Percentiles rank a stretch among this genome's conserved stretches.
These are phyloP conservation scores for Hortiboletus campestris DNA, from an alignment of 768 basidiomycete species.

Conservation along the genomic window DNA sequence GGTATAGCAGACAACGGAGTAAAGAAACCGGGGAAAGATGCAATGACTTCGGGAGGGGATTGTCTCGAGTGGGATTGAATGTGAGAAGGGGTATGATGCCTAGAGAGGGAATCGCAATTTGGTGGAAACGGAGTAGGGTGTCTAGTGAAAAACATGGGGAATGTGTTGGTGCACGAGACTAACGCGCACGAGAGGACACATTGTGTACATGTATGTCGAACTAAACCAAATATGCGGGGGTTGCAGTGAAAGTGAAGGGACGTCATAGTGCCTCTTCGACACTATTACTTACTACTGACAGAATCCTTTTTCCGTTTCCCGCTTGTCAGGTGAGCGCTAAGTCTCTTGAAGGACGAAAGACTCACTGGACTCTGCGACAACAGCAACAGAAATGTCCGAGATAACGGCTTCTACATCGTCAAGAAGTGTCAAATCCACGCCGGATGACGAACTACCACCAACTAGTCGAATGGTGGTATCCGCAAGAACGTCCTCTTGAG, in stretches of 20 bases:
- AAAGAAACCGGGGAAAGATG: constrained; percentile 10
- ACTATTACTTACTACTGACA: constrained; percentile 43
- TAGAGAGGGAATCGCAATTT: constrained; percentile 5
- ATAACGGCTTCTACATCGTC: constrained; percentile 34
- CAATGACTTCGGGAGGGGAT: constrained; percentile 13
- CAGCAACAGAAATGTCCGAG: constrained; percentile 37
- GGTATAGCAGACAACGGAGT: constrained; percentile 28
- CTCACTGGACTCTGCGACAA: constrained; percentile 33
- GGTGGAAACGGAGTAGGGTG: constrained; percentile 10
- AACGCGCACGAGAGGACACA: constrained; percentile 14
- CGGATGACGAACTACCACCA: constrained; percentile 49
- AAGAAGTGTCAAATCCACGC: constrained; percentile 30
- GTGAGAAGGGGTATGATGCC: constrained; percentile 14
- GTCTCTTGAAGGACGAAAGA: constrained; percentile 54
- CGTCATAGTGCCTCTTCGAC: constrained; percentile 39
- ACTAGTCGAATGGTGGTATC: constrained; percentile 56
- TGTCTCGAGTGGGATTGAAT: constrained; percentile 14
- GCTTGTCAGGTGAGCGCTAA: constrained; percentile 42
- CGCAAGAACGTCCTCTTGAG: constrained; percentile 22
- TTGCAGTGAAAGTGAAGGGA: constrained; percentile 9
- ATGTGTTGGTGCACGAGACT: constrained; percentile 17
- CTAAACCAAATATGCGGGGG: constrained; percentile 17
- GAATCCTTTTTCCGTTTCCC: constrained; percentile 55
- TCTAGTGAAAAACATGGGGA: constrained; percentile 4
- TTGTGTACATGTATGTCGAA: constrained; percentile 22